phyloP scores from a whole-genome alignment of 208 protist genomes.

The Strigomonas galati region DNA sequence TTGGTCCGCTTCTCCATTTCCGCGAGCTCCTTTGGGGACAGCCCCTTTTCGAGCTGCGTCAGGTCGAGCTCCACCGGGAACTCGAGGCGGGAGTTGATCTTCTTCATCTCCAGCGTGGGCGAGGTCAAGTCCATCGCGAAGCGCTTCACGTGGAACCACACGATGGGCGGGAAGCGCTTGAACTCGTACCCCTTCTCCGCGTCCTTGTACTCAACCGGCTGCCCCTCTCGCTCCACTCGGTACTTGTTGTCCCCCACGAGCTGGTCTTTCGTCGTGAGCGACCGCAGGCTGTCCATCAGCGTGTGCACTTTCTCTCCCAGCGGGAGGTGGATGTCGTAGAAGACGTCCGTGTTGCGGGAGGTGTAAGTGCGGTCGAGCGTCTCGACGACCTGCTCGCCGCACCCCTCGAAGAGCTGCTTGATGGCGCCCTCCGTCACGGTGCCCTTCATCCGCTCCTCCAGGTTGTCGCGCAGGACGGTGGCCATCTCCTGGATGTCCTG shows the following conservation, averaged over 20 bases:
- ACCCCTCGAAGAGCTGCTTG: slow-evolving; percentile 81
- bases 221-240: slow-evolving; percentile 71
- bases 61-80: slow-evolving; percentile 78
- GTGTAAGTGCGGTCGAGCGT: slow-evolving; percentile 77
- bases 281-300: slow-evolving; percentile 65
- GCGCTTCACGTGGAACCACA: slow-evolving; percentile 89
- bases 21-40: slow-evolving; percentile 10
- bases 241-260: slow-evolving; percentile 92
- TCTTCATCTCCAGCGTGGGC: slow-evolving; percentile 76
- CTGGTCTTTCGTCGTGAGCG: slow-evolving; percentile 70
- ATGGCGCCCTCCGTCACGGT: slow-evolving; percentile 82
- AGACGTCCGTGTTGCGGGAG: slow-evolving; percentile 66
- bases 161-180: slow-evolving; percentile 79
- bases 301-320: slow-evolving; percentile 48
- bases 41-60: slow-evolving; percentile 44
- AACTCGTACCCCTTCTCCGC: slow-evolving; percentile 80
- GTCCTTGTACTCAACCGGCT: slow-evolving; percentile 80
- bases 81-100: slow-evolving; percentile 72
- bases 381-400: slow-evolving; percentile 75
- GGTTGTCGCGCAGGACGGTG: slow-evolving; percentile 78
- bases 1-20: slow-evolving; percentile 12
- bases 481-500: slow-evolving; percentile 92
- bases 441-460: slow-evolving; percentile 89
- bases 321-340: slow-evolving; percentile 89
- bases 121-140: slow-evolving; percentile 88